Evolutionary conservation across 1,284 basidiomycete genomes (phyloP).

Genomic region (Trichosporon asahii): DNA sequence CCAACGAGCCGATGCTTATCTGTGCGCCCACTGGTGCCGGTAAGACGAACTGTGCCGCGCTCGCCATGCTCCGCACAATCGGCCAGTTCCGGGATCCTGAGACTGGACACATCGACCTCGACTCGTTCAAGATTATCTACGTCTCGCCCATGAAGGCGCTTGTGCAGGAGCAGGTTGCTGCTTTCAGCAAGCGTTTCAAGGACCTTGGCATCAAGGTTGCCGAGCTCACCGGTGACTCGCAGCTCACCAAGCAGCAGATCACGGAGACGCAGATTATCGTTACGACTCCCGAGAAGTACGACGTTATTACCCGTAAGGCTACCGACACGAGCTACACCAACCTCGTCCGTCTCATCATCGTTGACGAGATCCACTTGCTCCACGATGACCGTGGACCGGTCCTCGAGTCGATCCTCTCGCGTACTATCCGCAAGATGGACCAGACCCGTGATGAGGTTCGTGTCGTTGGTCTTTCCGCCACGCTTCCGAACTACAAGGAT

Average conservation of each 20-base stretch:
- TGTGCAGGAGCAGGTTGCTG: conserved; percentile 95
- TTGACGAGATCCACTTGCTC: conserved; percentile 96
- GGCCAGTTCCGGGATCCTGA: conserved; percentile 76
- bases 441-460: conserved; percentile 90
- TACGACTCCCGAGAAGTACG: conserved; percentile 99
- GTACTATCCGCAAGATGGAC: conserved; percentile 92
- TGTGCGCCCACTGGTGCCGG: conserved; percentile 99
- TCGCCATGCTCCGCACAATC: conserved; percentile 85
- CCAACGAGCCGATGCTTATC: conserved; percentile 89
- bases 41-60: conserved; percentile 99
- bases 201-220: conserved; percentile 83
- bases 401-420: conserved; percentile 83
- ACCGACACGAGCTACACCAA: conserved; percentile 97
- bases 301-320: conserved; percentile 96
- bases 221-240: conserved; percentile 94
- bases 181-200: conserved; percentile 78
- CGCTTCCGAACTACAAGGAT: conserved; percentile 95
- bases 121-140: conserved; percentile 95
- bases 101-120: conserved; percentile 81
- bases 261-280: conserved; percentile 97
- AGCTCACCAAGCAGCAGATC: conserved; percentile 98
- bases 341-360: conserved; percentile 91
- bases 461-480: conserved; percentile 92
- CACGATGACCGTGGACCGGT: conserved; percentile 99
- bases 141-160: conserved; percentile 99